Evolutionary conservation across 1,284 basidiomycete species (phyloP).

Genomic region (Ganoderma resinaceum): DNA sequence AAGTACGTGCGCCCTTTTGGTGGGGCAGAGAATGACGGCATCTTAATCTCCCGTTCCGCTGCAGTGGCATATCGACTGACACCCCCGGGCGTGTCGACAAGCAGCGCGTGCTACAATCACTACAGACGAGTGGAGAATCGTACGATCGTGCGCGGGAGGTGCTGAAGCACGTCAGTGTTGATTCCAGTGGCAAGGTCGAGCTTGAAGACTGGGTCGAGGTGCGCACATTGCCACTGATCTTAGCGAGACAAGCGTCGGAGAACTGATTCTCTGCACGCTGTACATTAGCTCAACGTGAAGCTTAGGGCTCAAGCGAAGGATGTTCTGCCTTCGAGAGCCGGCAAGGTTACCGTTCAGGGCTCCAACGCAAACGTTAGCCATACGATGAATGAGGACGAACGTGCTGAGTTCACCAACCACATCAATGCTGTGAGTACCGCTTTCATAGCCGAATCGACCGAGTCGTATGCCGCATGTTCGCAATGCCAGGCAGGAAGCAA

Average conservation of each 20-base stretch:
- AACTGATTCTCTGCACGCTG: background rate
- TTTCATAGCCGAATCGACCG: conserved; percentile 1
- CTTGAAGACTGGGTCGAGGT: conserved; percentile 99
- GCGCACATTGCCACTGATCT: conserved; percentile 33
- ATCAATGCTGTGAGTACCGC: conserved; percentile 82
- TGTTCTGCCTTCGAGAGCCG: conserved; percentile 76
- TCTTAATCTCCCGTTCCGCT: conserved; percentile 15
- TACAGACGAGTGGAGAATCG: conserved; percentile 84
- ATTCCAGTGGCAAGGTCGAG: conserved; percentile 95
- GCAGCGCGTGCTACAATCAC: conserved; percentile 75
- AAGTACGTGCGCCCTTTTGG: conserved; percentile 67
- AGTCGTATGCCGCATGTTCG: no score
- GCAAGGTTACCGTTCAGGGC: conserved; percentile 94
- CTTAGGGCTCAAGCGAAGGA: conserved; percentile 64
- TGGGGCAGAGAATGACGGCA: conserved; percentile 20
- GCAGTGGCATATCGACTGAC: conserved; percentile 84
- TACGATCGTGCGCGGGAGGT: conserved; percentile 93
- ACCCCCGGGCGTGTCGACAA: conserved; percentile 89
- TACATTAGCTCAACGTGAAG: conserved; percentile 79
- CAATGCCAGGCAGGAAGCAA: background rate
- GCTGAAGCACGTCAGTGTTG: conserved; percentile 93
- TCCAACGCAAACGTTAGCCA: conserved; percentile 97
- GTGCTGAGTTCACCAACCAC: conserved; percentile 95
- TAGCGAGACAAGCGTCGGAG: background rate
- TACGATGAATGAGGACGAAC: conserved; percentile 98